Evolutionary conservation across 257 asterid genomes (phyloP), one percentile per base, ranked within the genome.

Genomic region (Thymus mandschuricus): DNA sequence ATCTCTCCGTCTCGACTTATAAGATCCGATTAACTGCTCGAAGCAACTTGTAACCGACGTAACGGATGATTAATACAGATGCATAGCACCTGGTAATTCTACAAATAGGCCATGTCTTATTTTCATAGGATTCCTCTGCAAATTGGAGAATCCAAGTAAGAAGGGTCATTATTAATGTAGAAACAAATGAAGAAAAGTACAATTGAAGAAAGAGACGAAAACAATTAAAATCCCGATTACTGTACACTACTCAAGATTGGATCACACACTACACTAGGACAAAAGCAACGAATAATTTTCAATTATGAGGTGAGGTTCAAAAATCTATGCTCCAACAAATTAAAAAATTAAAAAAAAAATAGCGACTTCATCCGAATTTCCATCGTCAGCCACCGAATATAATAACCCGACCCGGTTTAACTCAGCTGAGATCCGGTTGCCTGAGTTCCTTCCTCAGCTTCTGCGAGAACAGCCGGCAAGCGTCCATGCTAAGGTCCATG

Each of bases 401-500:
- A 4, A 3, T 0, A 35, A 28, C 9, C 63, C 63, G 10, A 57
- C 35, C 29, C 49, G 13, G 63, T 74, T 75, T 10, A 3, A 1
- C 34, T 79, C 74, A 82, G 34, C 69, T 78, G 11, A 79, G 79
- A 55, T 84, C 90, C 60, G 82, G 84, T 58, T 90, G 96, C 68
- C 97, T 83, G 78, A 92, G 63, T 60, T 95, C 98, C 77, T 86
- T 92, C 71, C 96, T 79, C 30, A 92, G 89, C 82, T 84, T 95
- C 50, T 83, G 84, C 0, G 98, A 88, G 59, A 95, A 95, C 35
- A 85, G 77, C 35, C 84, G 80, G 41, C 97, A 92, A 59, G 99
- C 99, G 64, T 95, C 99, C 92, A 95, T 82, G 74, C 97, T 95
- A 1, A 92, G 81, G 75, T 92, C 97, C 94, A 95, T 81, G 1